These are phyloP conservation scores for Aspergillus conjunctus DNA, from an alignment of 495 filamentous ascomycete genomes.

Conservation along the genomic window DNA sequence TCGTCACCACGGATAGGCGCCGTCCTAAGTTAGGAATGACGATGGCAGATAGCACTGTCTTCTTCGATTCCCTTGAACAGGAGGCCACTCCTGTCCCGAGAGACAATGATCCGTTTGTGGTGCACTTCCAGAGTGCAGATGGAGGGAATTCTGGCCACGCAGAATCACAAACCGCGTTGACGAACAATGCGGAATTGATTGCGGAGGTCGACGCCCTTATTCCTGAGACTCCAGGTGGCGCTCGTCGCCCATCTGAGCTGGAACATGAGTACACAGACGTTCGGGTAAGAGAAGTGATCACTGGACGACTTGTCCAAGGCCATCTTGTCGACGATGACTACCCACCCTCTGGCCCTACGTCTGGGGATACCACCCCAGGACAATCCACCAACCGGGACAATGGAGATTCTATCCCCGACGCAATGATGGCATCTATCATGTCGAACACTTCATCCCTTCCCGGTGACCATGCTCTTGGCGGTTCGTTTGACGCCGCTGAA, in stretches of 20 bases:
- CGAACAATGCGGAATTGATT: slow-evolving; percentile 17
- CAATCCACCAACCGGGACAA: slow-evolving; percentile 37
- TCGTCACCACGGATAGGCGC: slow-evolving; percentile 91
- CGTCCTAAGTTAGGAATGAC: slow-evolving; percentile 56
- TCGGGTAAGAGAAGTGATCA: slow-evolving; percentile 85
- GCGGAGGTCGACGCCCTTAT: slow-evolving; percentile 25
- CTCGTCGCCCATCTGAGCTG: slow-evolving; percentile 46
- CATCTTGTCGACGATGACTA: slow-evolving; percentile 96
- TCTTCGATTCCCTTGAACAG: slow-evolving; percentile 50
- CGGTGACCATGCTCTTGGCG: slow-evolving; percentile 70
- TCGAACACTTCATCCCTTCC: slow-evolving; percentile 59
- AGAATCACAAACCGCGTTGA: slow-evolving; percentile 9
- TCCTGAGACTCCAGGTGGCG: slow-evolving; percentile 41
- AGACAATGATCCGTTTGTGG: slow-evolving; percentile 37
- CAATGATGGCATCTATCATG: slow-evolving; percentile 67
- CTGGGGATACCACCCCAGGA: slow-evolving; percentile 50
- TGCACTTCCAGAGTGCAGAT: slow-evolving; percentile 31
- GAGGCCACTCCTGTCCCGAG: slow-evolving; percentile 29
- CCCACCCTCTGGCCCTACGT: slow-evolving; percentile 63
- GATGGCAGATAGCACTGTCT: slow-evolving; percentile 67
- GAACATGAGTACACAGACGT: slow-evolving; percentile 81
- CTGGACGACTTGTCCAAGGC: slow-evolving; percentile 89
- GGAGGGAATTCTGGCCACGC: slow-evolving; percentile 22
- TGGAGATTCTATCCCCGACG: slow-evolving; percentile 54
- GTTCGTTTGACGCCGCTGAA: slow-evolving; percentile 74